Base-by-base conservation (phyloP, 129 eudicot species). In the Arctium lappa region DNA sequence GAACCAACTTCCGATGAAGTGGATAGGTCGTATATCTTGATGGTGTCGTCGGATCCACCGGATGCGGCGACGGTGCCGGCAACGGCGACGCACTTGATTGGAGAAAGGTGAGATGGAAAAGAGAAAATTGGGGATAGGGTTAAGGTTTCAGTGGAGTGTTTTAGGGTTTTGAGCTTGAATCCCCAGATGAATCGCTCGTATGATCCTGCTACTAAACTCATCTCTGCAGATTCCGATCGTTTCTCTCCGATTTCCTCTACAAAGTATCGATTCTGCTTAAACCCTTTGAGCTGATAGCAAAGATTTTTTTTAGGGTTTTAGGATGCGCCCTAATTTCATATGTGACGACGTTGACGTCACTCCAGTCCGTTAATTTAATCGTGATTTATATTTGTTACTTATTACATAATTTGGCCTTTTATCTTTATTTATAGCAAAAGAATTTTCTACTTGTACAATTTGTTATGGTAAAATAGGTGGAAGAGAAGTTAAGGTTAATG, bases 181-280 rank as follows among this genome's bases (percentile, higher is more conserved):
- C 99, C 99, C 99, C 98, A 96, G 0, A 96, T 90, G 90, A 96
- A 96, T 11, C 92, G 79, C 85, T 93, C 99, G 91, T 96, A 96
- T 36, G 99, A 96, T 5, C 99, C 99, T 6, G 98, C 99, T 8
- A 96, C 87, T 9, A 93, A 31, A 72, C 91, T 88, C 99, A 95
- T 95, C 33, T 69, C 71, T 30, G n/a, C 30, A 30, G 82, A 16
- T 53, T 37, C 31, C 68, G 75, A 65, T 65, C n/a, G 76, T 6
- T 30, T 29, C 2, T 8, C 39, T 72, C 31, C n/a, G n/a, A 8
- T 38, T 27, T 30, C 30, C 78, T 39, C 32, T 4, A 0, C 73
- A 7, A 27, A 18, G 0, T 16, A 4, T 22, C 27, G 66, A 15
- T 27, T 5, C 6, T 16, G 79, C 16, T 40, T 77, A 83, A 77